Evolutionary conservation across 2,329 filamentous ascomycete genomes (phyloP), one percentile per base, ranked within the genome.

Genomic region (Capronia americana): DNA sequence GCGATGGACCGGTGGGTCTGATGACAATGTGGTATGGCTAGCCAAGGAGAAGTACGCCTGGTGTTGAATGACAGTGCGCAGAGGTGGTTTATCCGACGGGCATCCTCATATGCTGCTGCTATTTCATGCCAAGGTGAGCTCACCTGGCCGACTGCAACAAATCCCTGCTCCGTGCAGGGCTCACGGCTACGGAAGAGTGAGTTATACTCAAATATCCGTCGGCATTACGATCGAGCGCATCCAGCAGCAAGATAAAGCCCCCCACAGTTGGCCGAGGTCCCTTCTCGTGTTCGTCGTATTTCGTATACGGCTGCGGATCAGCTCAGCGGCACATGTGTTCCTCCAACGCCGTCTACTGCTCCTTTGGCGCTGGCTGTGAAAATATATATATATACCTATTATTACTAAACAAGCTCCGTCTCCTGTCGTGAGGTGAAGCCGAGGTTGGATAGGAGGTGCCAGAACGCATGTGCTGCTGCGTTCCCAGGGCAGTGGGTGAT

Each of bases 1-100:
- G 66, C 79, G 78, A 57, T 84, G 81, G 82, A 78, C 78, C 30
- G 74, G 76, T 60, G 76, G 75, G 11, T 66, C 79, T 17, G 75
- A 76, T 17, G 73, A 79, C 26, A 75, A 80, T 6, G 77, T 82
- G 53, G 78, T 81, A 63, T 84, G 82, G 82, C 65, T 79, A 28
- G 77, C 76, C 73, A 83, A 82, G 65, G 80, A 84, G 75, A 82
- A 82, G 72, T 84, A 81, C 69, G 78, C 76, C 55, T 84, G 82
- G 82, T 84, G 81, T 67, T 83, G 60, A 66, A 17, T 5, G 23
- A 26, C 23, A 53, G 14, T 24, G 14, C 48, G 11, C 48, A 20
- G 20, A 3, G 14, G 26, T 14, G 48, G 14, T 53, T 12, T 4
- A 53, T 23, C 20, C 48, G 48, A 14, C 23, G 4, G 3, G 14